Percentiles rank a stretch among this genome's conserved stretches.
These are phyloP conservation scores for Alternaria longipes DNA, from an alignment of 2,329 filamentous ascomycete species.

Conservation along the genomic window DNA sequence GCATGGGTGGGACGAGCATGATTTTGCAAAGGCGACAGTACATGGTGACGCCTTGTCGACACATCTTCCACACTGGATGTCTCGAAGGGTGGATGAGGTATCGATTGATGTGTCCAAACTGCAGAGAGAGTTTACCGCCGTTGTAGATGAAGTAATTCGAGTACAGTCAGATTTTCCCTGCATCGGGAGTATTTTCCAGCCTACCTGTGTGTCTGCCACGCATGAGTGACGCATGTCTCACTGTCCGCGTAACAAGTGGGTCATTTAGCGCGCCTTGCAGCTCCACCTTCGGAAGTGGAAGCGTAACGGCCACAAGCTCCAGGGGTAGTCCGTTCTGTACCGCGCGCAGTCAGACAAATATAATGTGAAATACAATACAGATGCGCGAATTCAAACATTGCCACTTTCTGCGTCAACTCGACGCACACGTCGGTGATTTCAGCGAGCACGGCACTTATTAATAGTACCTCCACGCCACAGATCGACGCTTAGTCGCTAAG, in stretches of 20 bases:
- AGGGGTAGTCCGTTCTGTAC: neutral
- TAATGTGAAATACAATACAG: no score
- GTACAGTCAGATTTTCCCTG: neutral
- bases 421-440: neutral
- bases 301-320: conserved; percentile 1
- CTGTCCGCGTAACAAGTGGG: conserved; percentile 13
- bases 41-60: conserved; percentile 97
- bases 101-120: conserved; percentile 92
- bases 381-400: neutral
- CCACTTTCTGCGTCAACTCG: neutral
- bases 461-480: conserved; percentile 20
- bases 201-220: neutral
- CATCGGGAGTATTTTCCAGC: neutral
- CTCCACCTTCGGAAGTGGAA: neutral
- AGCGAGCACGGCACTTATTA: conserved; percentile 6
- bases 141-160: conserved; percentile 63
- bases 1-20: conserved; percentile 59
- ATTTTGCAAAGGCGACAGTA: conserved; percentile 83
- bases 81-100: conserved; percentile 97
- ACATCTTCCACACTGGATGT: conserved; percentile 93
- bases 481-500: conserved; percentile 7
- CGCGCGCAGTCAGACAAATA: neutral
- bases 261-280: neutral
- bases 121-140: conserved; percentile 86
- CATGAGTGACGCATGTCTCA: conserved; percentile 7